Evolutionary conservation across 768 basidiomycete species (phyloP).

Genomic region (Rhodotorula kratochvilovae): DNA sequence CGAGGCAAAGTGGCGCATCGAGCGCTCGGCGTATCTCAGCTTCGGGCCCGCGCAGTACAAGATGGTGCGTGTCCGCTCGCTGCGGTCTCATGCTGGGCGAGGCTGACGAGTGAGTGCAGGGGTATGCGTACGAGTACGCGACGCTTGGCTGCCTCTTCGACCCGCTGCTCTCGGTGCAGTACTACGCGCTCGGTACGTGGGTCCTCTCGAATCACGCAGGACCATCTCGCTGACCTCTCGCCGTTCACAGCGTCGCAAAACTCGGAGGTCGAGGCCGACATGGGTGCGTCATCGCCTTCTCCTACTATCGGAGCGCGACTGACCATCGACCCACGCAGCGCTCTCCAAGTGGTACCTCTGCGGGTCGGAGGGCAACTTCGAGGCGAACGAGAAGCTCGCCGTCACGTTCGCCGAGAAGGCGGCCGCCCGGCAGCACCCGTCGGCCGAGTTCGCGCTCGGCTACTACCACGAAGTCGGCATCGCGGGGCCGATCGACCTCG

Average conservation of each 20-base stretch:
- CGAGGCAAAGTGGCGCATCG: constrained; percentile 72
- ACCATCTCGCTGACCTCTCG: neutral
- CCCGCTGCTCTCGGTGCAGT: constrained; percentile 81
- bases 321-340: constrained; percentile 44
- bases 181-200: constrained; percentile 55
- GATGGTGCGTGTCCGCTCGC: constrained; percentile 47
- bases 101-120: constrained; percentile 45
- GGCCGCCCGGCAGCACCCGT: constrained; percentile 57
- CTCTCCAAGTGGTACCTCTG: constrained; percentile 96
- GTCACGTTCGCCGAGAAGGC: constrained; percentile 82
- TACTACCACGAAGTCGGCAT: constrained; percentile 93
- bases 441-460: constrained; percentile 89
- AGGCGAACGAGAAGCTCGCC: constrained; percentile 55
- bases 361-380: constrained; percentile 57
- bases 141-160: constrained; percentile 79
- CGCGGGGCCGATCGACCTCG: constrained; percentile 56
- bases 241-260: constrained; percentile 61
- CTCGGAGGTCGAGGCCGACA: constrained; percentile 87
- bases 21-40: constrained; percentile 73
- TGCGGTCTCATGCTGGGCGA: too few species aligned
- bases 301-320: neutral
- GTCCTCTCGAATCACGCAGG: constrained; percentile 36
- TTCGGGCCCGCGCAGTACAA: constrained; percentile 84
- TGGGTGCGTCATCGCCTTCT: constrained; percentile 53
- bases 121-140: constrained; percentile 87